Percentiles rank a stretch among this genome's conserved stretches.
Evolutionary conservation across 352 stramenopile genomes (phyloP).

Genomic region (Phytophthora cryptogea): DNA sequence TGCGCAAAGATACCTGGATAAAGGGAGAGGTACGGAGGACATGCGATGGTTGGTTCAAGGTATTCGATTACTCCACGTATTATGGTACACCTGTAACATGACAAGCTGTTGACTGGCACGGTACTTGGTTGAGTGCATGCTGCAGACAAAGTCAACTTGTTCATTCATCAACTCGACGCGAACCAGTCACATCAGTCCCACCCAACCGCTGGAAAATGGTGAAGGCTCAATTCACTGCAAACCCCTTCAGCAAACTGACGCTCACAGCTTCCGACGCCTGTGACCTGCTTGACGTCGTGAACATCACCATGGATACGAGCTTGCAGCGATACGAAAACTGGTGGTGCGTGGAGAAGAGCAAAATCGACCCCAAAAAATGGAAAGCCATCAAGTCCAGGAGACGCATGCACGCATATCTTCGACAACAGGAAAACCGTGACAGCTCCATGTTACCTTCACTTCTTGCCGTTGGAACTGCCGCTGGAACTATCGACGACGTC

Average conservation of each 20-base stretch:
- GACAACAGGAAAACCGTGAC: slow-evolving; percentile 2
- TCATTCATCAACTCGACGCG: slow-evolving; percentile 1
- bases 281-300: slow-evolving; percentile 8
- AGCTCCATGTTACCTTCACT: slow-evolving; percentile 7
- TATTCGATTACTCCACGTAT: too few species aligned
- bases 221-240: slow-evolving; percentile 17
- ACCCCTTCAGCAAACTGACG: slow-evolving; percentile 19
- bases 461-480: slow-evolving; percentile 19
- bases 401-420: slow-evolving; percentile 15
- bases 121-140: too few species aligned
- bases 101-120: too few species aligned
- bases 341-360: slow-evolving; percentile 22
- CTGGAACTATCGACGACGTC: slow-evolving; percentile 23
- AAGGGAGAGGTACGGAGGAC: neutral
- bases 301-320: slow-evolving; percentile 13
- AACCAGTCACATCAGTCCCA: neutral
- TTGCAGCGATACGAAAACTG: slow-evolving; percentile 21
- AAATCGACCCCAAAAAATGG: slow-evolving; percentile 17
- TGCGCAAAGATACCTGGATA: slow-evolving; percentile 2
- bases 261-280: slow-evolving; percentile 11
- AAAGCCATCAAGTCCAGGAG: slow-evolving; percentile 22
- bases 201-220: slow-evolving; percentile 14
- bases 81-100: neutral
- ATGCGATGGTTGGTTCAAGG: neutral
- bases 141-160: too few species aligned